Percentiles rank a stretch among this genome's conserved stretches.
Evolutionary conservation across 495 filamentous ascomycete species (phyloP).

Genomic region (Aspergillus nanangensis): DNA sequence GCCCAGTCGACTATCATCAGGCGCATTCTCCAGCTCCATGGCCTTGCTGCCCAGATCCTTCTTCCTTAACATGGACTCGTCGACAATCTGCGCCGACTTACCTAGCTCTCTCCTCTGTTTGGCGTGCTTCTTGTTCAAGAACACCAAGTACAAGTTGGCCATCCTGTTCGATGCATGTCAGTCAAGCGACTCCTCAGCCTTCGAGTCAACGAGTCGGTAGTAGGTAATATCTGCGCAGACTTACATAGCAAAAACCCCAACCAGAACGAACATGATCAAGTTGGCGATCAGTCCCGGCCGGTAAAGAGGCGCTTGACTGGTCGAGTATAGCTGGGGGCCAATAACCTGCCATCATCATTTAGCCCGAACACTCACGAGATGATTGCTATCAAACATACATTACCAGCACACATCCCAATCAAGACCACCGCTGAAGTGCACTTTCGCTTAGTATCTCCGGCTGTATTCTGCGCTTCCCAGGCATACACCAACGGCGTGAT

Average conservation of each 20-base stretch:
- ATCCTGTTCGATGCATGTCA: constrained; percentile 4
- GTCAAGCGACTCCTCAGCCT: no score
- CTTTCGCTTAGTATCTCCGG: constrained; percentile 25
- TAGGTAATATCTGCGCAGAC: no score
- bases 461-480: constrained; percentile 27
- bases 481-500: constrained; percentile 24
- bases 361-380: neutral
- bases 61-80: constrained; percentile 19
- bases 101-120: constrained; percentile 35
- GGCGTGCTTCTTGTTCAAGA: constrained; percentile 42
- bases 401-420: constrained; percentile 22
- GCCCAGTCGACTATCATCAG: neutral
- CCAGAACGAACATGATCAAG: constrained; percentile 20
- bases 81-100: constrained; percentile 15
- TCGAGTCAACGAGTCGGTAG: neutral
- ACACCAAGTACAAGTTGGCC: constrained; percentile 38
- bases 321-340: constrained; percentile 21
- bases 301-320: constrained; percentile 18
- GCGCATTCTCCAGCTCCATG: constrained; percentile 15
- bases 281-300: constrained; percentile 22
- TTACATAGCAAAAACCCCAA: constrained; percentile 18
- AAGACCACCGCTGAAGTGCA: constrained; percentile 21
- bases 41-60: constrained; percentile 12
- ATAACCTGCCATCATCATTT: constrained; percentile 8
- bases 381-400: constrained; percentile 3